Base-by-base conservation (phyloP, 345 rosid genomes). In the Brassica incana region DNA sequence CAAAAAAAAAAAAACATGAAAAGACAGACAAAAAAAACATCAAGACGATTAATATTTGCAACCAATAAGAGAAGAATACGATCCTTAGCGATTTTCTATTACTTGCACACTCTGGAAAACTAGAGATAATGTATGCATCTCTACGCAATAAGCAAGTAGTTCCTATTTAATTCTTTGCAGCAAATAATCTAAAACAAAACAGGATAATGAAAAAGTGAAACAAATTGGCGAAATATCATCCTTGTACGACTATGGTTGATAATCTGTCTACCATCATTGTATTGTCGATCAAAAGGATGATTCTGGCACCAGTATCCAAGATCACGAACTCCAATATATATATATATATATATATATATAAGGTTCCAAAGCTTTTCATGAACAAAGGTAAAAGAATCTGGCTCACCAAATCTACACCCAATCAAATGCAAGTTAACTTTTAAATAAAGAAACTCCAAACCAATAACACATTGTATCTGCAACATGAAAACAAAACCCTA, bases 401-500 rank as follows among this genome's bases (percentile, higher is more conserved):
- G 23, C 23, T 23, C 25, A 23, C 25, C 25, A 23, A 23, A 23
- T 23, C 25, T 23, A 23, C 25, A 23, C 25, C 25, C 25, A 23
- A 23, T 23, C 25, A 23, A 23, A 23, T 23, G 25, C 25, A 23
- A 23, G 25, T 23, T 23, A 23, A 23, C 25, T 23, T 23, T 23
- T 23, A 23, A 23, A 23, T 23, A 23, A 65, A 40, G 5, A 2
- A 72, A 66, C 15, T 43, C 59, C 69, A 66, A 71, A 68, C 5
- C 76, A 62, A 80, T 38, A 69, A 63, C 76, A 75, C 83, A 75
- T 80, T 81, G 71, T 60, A 81, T 84, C 85, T 77, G 81, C 65
- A 85, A 78, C 67, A 67, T 73, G 36, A 69, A 83, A 64, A 65
- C 59, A 80, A 84, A 89, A 84, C 87, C 88, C 90, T 83, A 84